Conservation (phyloP, 768 basidiomycete genomes). For the Ramaria rubella region DNA sequence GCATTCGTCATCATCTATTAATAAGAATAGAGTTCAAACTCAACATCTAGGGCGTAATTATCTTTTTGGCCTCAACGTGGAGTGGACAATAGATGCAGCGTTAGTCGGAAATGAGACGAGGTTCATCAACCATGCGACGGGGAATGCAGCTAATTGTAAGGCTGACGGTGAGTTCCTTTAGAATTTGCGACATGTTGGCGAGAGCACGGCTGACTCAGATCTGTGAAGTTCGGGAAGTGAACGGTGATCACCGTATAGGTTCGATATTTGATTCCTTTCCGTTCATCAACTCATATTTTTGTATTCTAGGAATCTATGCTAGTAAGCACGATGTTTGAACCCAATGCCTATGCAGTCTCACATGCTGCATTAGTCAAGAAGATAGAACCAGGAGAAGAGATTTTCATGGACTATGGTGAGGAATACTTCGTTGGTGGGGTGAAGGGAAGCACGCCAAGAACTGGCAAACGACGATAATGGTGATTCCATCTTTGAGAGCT, state of each 20-base stretch:
- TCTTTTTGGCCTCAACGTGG: conserved; percentile 47
- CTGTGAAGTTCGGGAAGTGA: conserved; percentile 47
- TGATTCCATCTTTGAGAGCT: no score
- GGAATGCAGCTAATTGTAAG: conserved; percentile 34
- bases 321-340: conserved; percentile 29
- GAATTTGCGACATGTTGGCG: conserved; percentile 1
- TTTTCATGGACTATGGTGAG: conserved; percentile 54
- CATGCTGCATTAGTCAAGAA: conserved; percentile 28
- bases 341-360: background rate
- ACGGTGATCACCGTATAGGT: conserved; percentile 61
- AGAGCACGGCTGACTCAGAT: background rate
- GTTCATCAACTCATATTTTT: background rate
- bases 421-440: conserved; percentile 33
- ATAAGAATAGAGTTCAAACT: background rate
- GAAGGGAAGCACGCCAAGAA: background rate
- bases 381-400: conserved; percentile 39
- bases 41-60: conserved; percentile 41
- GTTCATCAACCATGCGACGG: conserved; percentile 55
- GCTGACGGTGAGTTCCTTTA: conserved; percentile 35
- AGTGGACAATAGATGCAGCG: conserved; percentile 46
- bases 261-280: background rate
- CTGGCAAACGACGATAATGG: conserved; percentile 1
- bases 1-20: conserved; percentile 10
- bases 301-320: conserved; percentile 38
- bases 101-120: conserved; percentile 56